phyloP scores from a whole-genome alignment of 768 basidiomycete species.

The Plicaturopsis crispa region DNA sequence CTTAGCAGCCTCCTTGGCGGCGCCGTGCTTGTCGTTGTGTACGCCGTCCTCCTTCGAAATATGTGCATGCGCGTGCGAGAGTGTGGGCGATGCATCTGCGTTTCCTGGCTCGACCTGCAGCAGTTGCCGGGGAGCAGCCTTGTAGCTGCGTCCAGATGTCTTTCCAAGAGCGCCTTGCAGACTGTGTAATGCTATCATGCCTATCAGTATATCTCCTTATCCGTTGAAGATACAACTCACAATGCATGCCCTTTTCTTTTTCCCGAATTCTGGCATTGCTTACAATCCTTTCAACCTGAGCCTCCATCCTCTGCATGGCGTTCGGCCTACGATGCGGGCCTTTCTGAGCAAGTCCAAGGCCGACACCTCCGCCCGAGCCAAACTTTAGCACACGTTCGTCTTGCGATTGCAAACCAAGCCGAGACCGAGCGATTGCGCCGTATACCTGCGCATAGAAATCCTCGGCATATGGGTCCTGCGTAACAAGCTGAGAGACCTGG shows the following conservation, averaged over 20 bases:
- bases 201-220: slow-evolving; percentile 3
- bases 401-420: slow-evolving; percentile 62
- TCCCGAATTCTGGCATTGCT: slow-evolving; percentile 83
- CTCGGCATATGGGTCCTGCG: slow-evolving; percentile 94
- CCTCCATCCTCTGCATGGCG: slow-evolving; percentile 89
- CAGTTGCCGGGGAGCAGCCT: slow-evolving; percentile 93
- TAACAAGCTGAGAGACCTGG: slow-evolving; percentile 96
- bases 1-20: slow-evolving; percentile 68
- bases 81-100: slow-evolving; percentile 24
- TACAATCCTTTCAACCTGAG: slow-evolving; percentile 94
- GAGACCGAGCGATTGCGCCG: slow-evolving; percentile 74
- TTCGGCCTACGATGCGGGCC: slow-evolving; percentile 64
- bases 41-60: slow-evolving; percentile 48
- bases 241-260: slow-evolving; percentile 72
- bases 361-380: slow-evolving; percentile 75
- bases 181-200: slow-evolving; percentile 51
- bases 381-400: slow-evolving; percentile 84
- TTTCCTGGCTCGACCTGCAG: slow-evolving; percentile 70
- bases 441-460: slow-evolving; percentile 99
- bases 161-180: slow-evolving; percentile 92
- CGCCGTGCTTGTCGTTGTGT: slow-evolving; percentile 29
- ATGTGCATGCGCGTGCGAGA: slow-evolving; percentile 35
- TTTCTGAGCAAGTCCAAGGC: slow-evolving; percentile 71
- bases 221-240: slow-evolving; percentile 19
- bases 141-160: slow-evolving; percentile 89